Evolutionary conservation across 2,329 filamentous ascomycete genomes (phyloP), one percentile per base, ranked within the genome.

Genomic region (Arthroderma sp.): DNA sequence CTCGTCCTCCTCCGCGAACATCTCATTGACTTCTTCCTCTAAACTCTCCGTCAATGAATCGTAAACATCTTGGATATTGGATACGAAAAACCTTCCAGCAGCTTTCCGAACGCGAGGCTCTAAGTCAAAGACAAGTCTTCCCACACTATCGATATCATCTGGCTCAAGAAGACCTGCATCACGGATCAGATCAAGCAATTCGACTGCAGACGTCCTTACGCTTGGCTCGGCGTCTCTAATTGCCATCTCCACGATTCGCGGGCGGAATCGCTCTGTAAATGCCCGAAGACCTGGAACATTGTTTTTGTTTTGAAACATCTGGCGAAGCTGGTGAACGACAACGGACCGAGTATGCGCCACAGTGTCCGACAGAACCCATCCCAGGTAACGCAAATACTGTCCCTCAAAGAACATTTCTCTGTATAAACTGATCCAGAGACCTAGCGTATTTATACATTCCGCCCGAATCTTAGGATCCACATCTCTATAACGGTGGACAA

Each of bases 401-500:
- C 86, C 86, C 52, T 95, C 85, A 61, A 95, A 85, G 65, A 94
- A 98, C 38, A 85, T 75, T 39, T 86, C 85, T 2, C 88, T 85
- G 42, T 94, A 78, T 7, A 77, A 77, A 59, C 80, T 75, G 53
- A 96, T 93, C 91, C 91, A 98, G 36, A 80, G 75, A 29, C 88
- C 87, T 6, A 98, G 72, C 9, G 86, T 85, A 50, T 83, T 79
- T 27, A 94, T 81, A 58, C 89, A 95, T 57, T 95, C 89, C 0
- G 82, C 79, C 43, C 91, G 78, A 52, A 98, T 94, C 55, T 78
- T 84, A 5, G 85, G 78, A 57, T 98, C 91, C 29, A 95, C 78
- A 59, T 98, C 91, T 49, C 91, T 84, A 62, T 96, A 98, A 40
- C 91, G 81, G 63, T 98, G 89, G 29, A 95, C 83, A 59, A 94